These are phyloP conservation scores for Agrocybe chaxingu DNA, from an alignment of 768 basidiomycete genomes.

Conservation along the genomic window DNA sequence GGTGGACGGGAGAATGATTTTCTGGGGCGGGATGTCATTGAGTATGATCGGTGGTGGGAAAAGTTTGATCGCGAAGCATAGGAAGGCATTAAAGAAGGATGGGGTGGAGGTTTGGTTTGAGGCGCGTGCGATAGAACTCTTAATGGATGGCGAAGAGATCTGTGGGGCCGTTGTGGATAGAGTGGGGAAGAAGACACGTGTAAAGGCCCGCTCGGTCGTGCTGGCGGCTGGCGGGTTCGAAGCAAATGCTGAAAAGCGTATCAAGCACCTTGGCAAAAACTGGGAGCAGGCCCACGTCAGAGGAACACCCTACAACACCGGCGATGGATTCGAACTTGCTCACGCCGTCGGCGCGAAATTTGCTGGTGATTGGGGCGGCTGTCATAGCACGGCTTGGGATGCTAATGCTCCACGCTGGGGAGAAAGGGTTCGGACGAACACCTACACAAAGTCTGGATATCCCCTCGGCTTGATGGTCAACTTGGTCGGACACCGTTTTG, in stretches of 20 bases:
- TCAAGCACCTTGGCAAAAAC: constrained; percentile 50
- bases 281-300: constrained; percentile 67
- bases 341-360: constrained; percentile 46
- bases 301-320: constrained; percentile 69
- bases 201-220: constrained; percentile 45
- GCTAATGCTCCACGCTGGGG: constrained; percentile 54
- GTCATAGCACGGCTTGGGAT: constrained; percentile 74
- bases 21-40: constrained; percentile 70
- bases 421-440: constrained; percentile 59
- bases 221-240: constrained; percentile 70
- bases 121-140: constrained; percentile 39
- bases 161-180: constrained; percentile 43
- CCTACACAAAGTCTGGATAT: constrained; percentile 73
- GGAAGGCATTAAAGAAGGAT: constrained; percentile 40
- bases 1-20: constrained; percentile 56
- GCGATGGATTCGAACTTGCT: constrained; percentile 60
- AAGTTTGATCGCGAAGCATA: constrained; percentile 59
- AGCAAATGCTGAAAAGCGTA: constrained; percentile 48
- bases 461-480: constrained; percentile 73
- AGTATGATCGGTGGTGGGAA: constrained; percentile 66
- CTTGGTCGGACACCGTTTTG: constrained; percentile 52
- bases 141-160: constrained; percentile 37
- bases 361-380: constrained; percentile 67
- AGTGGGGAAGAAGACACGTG: constrained; percentile 28
- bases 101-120: constrained; percentile 60